These are phyloP conservation scores for Suillus alpinus DNA, from an alignment of 768 basidiomycete species.

Conservation along the genomic window DNA sequence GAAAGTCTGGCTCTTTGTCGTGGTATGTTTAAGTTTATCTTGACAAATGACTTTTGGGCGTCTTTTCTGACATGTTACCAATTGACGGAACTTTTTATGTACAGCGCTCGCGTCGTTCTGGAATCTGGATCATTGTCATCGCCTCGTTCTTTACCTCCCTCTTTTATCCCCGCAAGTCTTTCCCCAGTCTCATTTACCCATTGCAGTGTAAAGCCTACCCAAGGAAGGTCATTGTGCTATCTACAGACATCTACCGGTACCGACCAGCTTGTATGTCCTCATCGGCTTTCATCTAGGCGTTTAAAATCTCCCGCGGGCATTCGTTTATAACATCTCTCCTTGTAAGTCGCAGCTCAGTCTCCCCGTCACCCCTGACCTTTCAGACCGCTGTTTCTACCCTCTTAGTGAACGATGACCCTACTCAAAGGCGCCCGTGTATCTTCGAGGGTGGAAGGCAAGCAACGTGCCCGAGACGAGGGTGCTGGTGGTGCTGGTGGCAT, in stretches of 20 bases:
- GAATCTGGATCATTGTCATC: not conserved
- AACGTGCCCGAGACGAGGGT: constrained; percentile 36
- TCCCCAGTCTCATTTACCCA: not conserved
- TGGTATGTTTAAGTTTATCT: not conserved
- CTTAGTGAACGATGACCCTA: not conserved
- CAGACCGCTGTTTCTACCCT: not conserved
- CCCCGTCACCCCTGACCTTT: not conserved
- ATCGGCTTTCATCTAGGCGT: not conserved
- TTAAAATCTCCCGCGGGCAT: not conserved
- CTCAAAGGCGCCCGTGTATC: constrained; percentile 1
- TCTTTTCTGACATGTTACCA: constrained; percentile 7
- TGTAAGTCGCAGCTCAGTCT: not conserved
- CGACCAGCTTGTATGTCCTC: constrained; percentile 1
- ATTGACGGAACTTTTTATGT: constrained; percentile 5
- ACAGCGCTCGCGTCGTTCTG: not conserved
- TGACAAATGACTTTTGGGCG: not conserved
- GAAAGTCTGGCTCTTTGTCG: not conserved
- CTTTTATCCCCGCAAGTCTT: not conserved
- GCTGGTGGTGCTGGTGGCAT: constrained; percentile 51
- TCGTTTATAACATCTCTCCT: not conserved
- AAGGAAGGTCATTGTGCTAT: not conserved
- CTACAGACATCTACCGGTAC: not conserved
- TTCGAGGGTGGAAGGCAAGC: constrained; percentile 8
- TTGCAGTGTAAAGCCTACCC: not conserved
- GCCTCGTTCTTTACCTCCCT: not conserved